A percentile compares a stretch with the other conserved stretches of the same genome.
These are phyloP conservation scores for Coemansia sp. DNA, from an alignment of 192 early-diverging fungal species.

Conservation along the genomic window DNA sequence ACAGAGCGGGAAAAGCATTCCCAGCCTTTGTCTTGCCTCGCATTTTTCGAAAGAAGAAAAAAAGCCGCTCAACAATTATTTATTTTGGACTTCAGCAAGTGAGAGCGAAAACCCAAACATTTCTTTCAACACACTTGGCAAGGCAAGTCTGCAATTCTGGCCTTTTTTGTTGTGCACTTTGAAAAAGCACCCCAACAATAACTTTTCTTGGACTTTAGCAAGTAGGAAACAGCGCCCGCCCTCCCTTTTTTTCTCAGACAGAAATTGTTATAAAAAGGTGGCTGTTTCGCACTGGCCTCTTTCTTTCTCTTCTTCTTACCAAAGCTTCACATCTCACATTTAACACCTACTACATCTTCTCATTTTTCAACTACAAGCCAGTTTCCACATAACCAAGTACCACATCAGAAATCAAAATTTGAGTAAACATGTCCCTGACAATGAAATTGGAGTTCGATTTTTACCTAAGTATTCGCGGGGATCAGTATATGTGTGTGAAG, in stretches of 20 bases:
- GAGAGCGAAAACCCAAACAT: background rate
- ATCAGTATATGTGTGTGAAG: background rate
- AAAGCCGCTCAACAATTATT: background rate
- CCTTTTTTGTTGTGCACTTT: too few species aligned
- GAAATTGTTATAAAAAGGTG: background rate
- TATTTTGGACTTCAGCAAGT: background rate
- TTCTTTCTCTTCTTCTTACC: background rate
- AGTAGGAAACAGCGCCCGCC: background rate
- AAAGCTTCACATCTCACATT: background rate
- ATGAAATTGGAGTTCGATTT: background rate
- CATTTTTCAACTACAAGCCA: background rate
- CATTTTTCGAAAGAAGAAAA: background rate
- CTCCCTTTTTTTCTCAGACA: background rate
- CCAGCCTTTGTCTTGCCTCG: background rate
- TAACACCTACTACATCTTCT: background rate
- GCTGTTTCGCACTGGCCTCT: background rate
- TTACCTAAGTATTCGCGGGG: background rate
- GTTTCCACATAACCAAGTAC: background rate
- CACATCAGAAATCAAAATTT: background rate
- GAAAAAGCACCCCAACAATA: too few species aligned
- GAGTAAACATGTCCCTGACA: background rate
- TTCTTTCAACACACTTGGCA: too few species aligned
- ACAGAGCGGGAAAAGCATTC: background rate
- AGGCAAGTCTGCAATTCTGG: too few species aligned
- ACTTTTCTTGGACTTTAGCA: background rate